Evolutionary conservation across 257 asterid species (phyloP), one percentile per base, ranked within the genome.

Genomic region (Datura wrightii): DNA sequence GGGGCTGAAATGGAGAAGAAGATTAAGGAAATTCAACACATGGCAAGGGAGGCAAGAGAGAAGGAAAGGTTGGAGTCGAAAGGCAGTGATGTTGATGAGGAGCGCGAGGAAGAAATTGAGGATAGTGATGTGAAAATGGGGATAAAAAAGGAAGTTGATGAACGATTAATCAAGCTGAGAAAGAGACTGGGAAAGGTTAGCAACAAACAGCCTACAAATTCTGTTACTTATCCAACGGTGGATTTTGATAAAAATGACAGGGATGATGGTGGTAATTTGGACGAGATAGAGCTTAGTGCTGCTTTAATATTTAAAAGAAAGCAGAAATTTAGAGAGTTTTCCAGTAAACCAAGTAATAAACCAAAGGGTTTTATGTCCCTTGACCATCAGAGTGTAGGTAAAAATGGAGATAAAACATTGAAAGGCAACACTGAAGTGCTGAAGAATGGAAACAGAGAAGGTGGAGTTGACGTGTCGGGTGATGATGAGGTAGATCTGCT

Each of bases 41-140:
- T 96, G 98, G 99, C 98, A 1, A 91, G 93, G 92, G 94, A 91
- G 87, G 98, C 90, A 2, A 93, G 98, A 85, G 94, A 89, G 39
- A 88, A 67, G 87, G 99, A 96, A 88, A 91, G 86, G 84, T 67
- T 86, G 83, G 90, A 88, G 89, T 85, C 84, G 79, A 86, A 89
- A 69, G 92, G 83, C 6, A 84, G 87, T 85, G 91, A 74, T 53
- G 6, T 71, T 59, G 92, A 85, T 83, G 85, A 88, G 86, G 89
- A 84, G 31, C 91, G 82, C 15, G 88, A 87, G 65, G 92, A 88
- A 48, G 93, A 86, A 67, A 87, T 85, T 67, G 94, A 62, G 60
- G 90, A 86, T 6, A 86, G 83, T 39, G 16, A 66, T 83, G 79
- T 69, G 31, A 92, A 87, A 85, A 92, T 88, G 86, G 94, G 86